Percentiles rank a stretch among this genome's conserved stretches.
Evolutionary conservation across 31 red algal species (phyloP).

Genomic region (Porphyra umbilicalis): DNA sequence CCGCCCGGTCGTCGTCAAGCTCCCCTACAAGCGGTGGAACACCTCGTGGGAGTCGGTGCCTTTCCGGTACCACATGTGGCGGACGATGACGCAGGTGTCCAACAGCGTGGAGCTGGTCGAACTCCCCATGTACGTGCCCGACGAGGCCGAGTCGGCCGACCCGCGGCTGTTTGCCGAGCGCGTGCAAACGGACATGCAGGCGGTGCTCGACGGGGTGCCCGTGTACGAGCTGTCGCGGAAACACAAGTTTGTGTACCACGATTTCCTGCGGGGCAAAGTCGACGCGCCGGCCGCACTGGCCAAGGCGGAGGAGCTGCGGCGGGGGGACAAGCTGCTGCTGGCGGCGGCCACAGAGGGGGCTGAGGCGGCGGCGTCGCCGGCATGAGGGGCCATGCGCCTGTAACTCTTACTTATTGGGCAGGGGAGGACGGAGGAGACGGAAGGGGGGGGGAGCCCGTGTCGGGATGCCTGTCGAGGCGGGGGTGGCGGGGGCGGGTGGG

Average conservation of each 20-base stretch:
- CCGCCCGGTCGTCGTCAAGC: conserved; percentile 60
- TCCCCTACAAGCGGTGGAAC: conserved; percentile 69
- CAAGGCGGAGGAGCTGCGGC: conserved; percentile 26
- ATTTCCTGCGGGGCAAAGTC: conserved; percentile 45
- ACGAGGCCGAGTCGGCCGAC: conserved; percentile 43
- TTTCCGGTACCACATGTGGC: conserved; percentile 67
- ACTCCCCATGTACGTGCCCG: conserved; percentile 57
- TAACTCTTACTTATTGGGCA: too few relatives aligned
- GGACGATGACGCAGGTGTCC: conserved; percentile 72
- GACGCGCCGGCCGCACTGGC: conserved; percentile 25
- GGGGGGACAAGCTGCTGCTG: conserved; percentile 41
- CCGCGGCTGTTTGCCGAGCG: conserved; percentile 51
- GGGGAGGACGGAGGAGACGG: too few relatives aligned
- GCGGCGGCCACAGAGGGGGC: background rate
- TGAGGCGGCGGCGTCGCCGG: background rate
- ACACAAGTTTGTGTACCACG: conserved; percentile 83
- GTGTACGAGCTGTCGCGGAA: conserved; percentile 60
- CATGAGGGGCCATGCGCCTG: too few relatives aligned
- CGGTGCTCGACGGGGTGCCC: conserved; percentile 29
- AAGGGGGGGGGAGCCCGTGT: too few relatives aligned
- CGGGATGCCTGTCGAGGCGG: too few relatives aligned
- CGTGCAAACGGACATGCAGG: conserved; percentile 57
- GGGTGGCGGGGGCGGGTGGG: too few relatives aligned
- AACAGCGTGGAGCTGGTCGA: conserved; percentile 47
- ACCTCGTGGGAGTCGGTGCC: conserved; percentile 77